phyloP scores from a whole-genome alignment of 768 basidiomycete species.

The Crassisporium funariophilum region DNA sequence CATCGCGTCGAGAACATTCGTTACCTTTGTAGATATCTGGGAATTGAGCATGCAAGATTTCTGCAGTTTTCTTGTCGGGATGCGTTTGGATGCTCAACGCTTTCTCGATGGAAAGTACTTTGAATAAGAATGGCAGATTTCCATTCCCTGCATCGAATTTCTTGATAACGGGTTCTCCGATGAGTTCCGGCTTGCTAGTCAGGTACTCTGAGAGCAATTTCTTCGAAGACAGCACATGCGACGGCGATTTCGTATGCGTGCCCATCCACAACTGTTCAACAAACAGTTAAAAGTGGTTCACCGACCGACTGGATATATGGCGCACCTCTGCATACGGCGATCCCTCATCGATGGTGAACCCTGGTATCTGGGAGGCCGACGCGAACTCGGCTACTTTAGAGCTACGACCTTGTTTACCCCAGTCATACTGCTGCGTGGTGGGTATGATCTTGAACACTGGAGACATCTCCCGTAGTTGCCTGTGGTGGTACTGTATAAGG shows the following conservation, averaged over 20 bases:
- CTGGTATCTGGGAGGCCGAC: slow-evolving; percentile 55
- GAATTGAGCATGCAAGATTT: slow-evolving; percentile 62
- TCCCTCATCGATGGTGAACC: slow-evolving; percentile 66
- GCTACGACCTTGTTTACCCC: slow-evolving; percentile 82
- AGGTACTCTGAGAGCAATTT: slow-evolving; percentile 61
- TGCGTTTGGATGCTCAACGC: slow-evolving; percentile 92
- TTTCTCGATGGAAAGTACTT: slow-evolving; percentile 87
- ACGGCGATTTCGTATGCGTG: slow-evolving; percentile 77
- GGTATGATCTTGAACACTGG: slow-evolving; percentile 81
- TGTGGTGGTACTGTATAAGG: no score
- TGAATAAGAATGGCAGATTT: slow-evolving; percentile 90
- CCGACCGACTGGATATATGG: no score
- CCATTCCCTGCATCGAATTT: slow-evolving; percentile 59
- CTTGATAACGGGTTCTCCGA: slow-evolving; percentile 59
- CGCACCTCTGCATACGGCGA: slow-evolving; percentile 92
- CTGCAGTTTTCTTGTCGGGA: slow-evolving; percentile 83
- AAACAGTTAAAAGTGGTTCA: slow-evolving; percentile 9
- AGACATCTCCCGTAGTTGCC: no score
- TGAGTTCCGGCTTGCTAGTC: slow-evolving; percentile 62
- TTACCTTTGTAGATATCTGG: slow-evolving; percentile 94
- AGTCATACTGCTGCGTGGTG: slow-evolving; percentile 90
- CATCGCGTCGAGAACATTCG: no score
- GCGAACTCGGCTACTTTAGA: slow-evolving; percentile 93
- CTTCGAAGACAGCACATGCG: slow-evolving; percentile 36
- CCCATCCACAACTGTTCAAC: slow-evolving; percentile 93